Conservation (phyloP, 768 basidiomycete species). For the Gyrodon lividus region DNA sequence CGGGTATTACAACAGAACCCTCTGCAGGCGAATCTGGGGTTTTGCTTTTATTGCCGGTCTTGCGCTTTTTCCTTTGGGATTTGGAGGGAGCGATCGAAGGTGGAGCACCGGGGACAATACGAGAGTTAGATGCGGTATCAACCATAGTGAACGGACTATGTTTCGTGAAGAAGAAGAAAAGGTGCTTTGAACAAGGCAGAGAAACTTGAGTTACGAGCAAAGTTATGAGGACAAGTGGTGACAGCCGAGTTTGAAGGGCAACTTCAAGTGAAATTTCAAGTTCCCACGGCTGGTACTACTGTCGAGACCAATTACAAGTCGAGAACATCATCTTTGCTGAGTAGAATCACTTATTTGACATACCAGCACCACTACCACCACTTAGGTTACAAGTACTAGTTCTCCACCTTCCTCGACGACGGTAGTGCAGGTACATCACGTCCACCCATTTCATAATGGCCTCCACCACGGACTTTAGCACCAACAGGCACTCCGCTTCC, state of each 20-base stretch:
- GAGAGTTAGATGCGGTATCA: constrained; percentile 35
- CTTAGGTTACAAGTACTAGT: too few species aligned
- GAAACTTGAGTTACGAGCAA: background rate
- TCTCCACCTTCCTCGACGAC: too few species aligned
- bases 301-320: too few species aligned
- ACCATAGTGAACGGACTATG: constrained; percentile 29
- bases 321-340: too few species aligned
- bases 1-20: constrained; percentile 39
- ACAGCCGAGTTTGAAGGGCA: background rate
- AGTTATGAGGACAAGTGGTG: background rate
- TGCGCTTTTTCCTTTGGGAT: constrained; percentile 67
- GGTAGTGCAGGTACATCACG: background rate
- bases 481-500: constrained; percentile 37
- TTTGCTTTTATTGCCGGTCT: constrained; percentile 49
- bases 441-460: constrained; percentile 1
- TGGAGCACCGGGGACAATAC: constrained; percentile 78
- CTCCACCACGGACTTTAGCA: constrained; percentile 42
- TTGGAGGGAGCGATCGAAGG: constrained; percentile 60
- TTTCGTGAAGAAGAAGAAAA: background rate
- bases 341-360: too few species aligned
- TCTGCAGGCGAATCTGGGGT: constrained; percentile 47
- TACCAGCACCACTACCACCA: too few species aligned
- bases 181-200: constrained; percentile 4
- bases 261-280: constrained; percentile 7
- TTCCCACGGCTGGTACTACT: constrained; percentile 3